Evolutionary conservation across 1,284 basidiomycete species (phyloP).

Genomic region (Rhodotorula sp.): DNA sequence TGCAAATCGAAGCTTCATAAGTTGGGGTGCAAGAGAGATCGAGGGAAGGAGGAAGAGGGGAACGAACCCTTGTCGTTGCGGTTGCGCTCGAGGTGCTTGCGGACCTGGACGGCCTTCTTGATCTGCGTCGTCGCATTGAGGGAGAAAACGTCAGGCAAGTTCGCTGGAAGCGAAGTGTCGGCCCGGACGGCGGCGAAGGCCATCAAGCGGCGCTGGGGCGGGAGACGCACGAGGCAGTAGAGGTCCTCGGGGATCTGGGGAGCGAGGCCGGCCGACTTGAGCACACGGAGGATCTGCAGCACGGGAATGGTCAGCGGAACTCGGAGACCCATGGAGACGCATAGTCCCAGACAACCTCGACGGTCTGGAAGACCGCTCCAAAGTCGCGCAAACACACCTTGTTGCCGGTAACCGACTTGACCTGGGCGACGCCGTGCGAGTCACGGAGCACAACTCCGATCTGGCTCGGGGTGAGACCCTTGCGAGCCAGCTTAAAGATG

Average conservation of each 20-base stretch:
- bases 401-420: constrained; percentile 98
- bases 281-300: constrained; percentile 73
- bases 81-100: constrained; percentile 98
- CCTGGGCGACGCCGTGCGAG: constrained; percentile 93
- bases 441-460: constrained; percentile 98
- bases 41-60: background rate
- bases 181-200: constrained; percentile 58
- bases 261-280: constrained; percentile 78
- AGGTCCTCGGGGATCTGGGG: constrained; percentile 92
- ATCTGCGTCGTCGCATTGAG: constrained; percentile 87
- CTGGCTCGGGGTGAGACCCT: constrained; percentile 96
- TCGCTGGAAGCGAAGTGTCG: background rate
- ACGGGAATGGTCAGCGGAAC: background rate
- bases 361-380: background rate
- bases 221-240: constrained; percentile 47
- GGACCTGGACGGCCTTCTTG: constrained; percentile 99
- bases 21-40: background rate
- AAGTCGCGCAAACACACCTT: constrained; percentile 88
- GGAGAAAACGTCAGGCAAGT: constrained; percentile 80
- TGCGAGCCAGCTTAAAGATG: constrained; percentile 95
- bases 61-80: constrained; percentile 78
- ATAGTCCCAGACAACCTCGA: background rate
- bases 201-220: background rate
- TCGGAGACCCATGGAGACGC: too few relatives aligned
- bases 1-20: background rate